Evolutionary conservation across 192 early-diverging fungal genomes (phyloP).

Genomic region (Podochytrium sp.): DNA sequence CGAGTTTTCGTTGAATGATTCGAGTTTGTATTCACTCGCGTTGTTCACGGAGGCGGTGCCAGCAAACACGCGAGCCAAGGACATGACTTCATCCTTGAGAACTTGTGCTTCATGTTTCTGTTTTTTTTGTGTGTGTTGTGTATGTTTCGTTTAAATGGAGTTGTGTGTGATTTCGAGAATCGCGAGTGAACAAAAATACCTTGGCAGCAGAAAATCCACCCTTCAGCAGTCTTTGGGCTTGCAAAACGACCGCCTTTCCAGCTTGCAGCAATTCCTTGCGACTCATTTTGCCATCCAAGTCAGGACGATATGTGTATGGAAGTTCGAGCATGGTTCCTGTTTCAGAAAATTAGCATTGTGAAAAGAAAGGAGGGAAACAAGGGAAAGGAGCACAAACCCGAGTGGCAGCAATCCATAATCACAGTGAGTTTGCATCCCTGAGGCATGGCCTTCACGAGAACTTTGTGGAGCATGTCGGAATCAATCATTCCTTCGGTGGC

Average conservation of each 20-base stretch:
- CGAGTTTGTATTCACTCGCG: constrained; percentile 10
- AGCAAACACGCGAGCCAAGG: background rate
- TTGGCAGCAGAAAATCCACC: constrained; percentile 6
- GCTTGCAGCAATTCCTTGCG: background rate
- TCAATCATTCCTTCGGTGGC: constrained; percentile 68
- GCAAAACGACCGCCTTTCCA: background rate
- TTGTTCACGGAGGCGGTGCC: background rate
- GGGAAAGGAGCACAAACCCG: constrained; percentile 21
- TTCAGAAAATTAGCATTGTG: constrained; percentile 63
- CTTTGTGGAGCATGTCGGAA: constrained; percentile 66
- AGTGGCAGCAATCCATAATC: constrained; percentile 75
- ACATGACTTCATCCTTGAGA: background rate
- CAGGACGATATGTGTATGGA: constrained; percentile 31
- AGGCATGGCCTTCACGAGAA: constrained; percentile 69
- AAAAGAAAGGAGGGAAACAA: background rate
- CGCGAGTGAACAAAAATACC: background rate
- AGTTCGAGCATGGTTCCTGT: constrained; percentile 36
- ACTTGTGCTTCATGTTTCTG: background rate
- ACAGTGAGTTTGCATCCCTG: constrained; percentile 71
- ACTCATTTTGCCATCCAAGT: constrained; percentile 22
- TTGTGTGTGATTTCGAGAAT: too few species aligned
- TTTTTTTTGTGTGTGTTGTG: background rate
- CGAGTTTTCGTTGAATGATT: constrained; percentile 25
- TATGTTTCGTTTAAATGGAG: too few species aligned
- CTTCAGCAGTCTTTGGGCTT: background rate